Base-by-base conservation (phyloP, 495 filamentous ascomycete species). In the Trichoderma gamsii region DNA sequence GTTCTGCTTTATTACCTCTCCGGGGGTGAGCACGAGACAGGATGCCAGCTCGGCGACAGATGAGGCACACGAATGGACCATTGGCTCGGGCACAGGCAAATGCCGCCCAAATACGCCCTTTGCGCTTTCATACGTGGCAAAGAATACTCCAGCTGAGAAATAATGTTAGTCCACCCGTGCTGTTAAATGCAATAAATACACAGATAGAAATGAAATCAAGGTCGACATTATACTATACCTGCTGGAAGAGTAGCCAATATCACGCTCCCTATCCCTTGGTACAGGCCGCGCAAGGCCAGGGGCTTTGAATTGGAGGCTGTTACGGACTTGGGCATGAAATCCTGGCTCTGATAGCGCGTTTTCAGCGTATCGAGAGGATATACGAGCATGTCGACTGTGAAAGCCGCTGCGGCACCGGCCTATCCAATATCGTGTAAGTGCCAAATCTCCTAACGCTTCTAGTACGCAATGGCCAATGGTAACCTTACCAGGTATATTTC, bases 1-100 rank as follows among this genome's bases (percentile, higher is more conserved):
- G 77, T 97, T 96, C 71, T 97, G 93, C 78, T 97, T 97, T 46
- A 97, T 81, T 11, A 96, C 91, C 75, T 97, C 93, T 46, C 92
- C 90, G 0, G 93, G 93, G 0, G 93, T 94, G 51, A 97, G 84
- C 65, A 97, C 89, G 35, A 89, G 79, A 73, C 93, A 97, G 6
- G 91, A 92, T 3, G 92, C 90, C 67, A 91, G 83, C 74, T 97
- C 93, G 0, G 86, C 93, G 29, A 83, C 76, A 6, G 86, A 87
- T 16, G 92, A 95, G 32, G 93, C 89, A 41, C 86, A 73, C 52
- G 87, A 82, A 72, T 96, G 88, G 66, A 90, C 82, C 13, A 89
- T 59, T 0, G 92, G 87, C 59, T 80, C 78, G 9, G 90, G 89
- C 13, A 91, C 75, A 29, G 72, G 79, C 1, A 75, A 68, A 15